Evolutionary conservation across 169 alveolate genomes (phyloP), one percentile per base, ranked within the genome.

Genomic region (Perkinsus chesapeaki): DNA sequence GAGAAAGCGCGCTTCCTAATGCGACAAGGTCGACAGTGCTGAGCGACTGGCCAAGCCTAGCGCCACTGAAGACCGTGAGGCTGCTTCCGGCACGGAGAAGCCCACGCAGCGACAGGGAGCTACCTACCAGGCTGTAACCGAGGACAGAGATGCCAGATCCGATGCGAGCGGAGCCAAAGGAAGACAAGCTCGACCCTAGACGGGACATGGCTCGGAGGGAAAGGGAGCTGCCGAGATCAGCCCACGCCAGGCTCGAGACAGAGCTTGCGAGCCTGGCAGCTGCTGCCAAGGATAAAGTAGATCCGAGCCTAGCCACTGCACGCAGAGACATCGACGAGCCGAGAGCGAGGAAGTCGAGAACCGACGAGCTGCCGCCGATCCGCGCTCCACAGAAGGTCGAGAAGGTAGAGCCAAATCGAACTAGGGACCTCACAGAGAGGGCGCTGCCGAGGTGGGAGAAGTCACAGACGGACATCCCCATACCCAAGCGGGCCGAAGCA

Each of bases 401-500:
- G 48, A 23, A 90, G 39, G 34, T 7, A 3, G 31, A 16, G 31
- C 47, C 92, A 31, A 39, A 19, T 10, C 93, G 82, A 3, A 12
- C 19, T 31, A 39, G 36, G 39, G 31, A 36, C 91, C 43, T 73
- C 39, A 19, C 91, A 36, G 93, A 48, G 39, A 93, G 37, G 90
- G 48, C 91, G 39, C 39, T 90, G 48, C 94, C 94, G 23, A 82
- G 43, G 43, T 82, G 73, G 34, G 72, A 19, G 31, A 23, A n/a
- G 23, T 73, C 94, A 0, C 20, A 39, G 19, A 23, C n/a, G 0
- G 92, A 31, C 10, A 91, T 12, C 5, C 48, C 19, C 82, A 23
- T 48, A 0, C 94, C 94, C 39, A 39, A 39, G 34, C 91, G 90
- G 27, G 93, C 92, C 39, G n/a, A 23, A 43, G 47, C 92, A 43